Percentiles rank a stretch among this genome's conserved stretches.
phyloP scores from a whole-genome alignment of 352 stramenopile species.

The Phytophthora pluvialis region DNA sequence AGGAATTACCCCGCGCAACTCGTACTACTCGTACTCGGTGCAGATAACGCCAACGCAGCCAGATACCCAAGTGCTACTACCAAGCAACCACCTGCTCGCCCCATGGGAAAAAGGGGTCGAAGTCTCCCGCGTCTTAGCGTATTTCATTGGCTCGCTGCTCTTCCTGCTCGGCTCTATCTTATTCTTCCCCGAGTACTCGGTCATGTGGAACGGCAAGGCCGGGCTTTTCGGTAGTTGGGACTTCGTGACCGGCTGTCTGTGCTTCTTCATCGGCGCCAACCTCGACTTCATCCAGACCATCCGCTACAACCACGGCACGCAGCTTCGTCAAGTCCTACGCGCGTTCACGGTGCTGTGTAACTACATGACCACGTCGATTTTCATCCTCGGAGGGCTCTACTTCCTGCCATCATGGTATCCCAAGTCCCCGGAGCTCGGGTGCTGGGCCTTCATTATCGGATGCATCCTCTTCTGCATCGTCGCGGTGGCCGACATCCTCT shows the following conservation, averaged over 20 bases:
- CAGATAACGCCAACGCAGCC: constrained; percentile 1
- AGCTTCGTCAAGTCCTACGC: constrained; percentile 56
- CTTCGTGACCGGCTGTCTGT: constrained; percentile 77
- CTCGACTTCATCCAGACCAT: constrained; percentile 78
- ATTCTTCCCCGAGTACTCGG: constrained; percentile 81
- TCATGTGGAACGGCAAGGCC: constrained; percentile 65
- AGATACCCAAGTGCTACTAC: background rate
- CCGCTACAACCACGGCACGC: constrained; percentile 58
- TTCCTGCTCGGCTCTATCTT: constrained; percentile 84
- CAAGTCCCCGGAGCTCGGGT: constrained; percentile 68
- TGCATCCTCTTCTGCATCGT: constrained; percentile 69
- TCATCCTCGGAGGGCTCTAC: constrained; percentile 80
- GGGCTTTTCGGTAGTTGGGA: constrained; percentile 66
- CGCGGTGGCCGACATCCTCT: constrained; percentile 67
- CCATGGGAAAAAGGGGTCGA: constrained; percentile 60
- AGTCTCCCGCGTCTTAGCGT: constrained; percentile 54
- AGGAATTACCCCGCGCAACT: constrained; percentile 8
- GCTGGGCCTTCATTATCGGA: constrained; percentile 79
- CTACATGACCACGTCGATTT: constrained; percentile 72
- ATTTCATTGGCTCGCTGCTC: constrained; percentile 69
- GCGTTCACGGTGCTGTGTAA: constrained; percentile 69
- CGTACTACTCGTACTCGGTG: constrained; percentile 7
- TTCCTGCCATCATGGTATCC: constrained; percentile 80
- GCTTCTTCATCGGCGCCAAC: constrained; percentile 71
- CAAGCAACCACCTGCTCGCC: constrained; percentile 8